These are phyloP conservation scores for Lactarius indigo DNA, from an alignment of 768 basidiomycete species.

Conservation along the genomic window DNA sequence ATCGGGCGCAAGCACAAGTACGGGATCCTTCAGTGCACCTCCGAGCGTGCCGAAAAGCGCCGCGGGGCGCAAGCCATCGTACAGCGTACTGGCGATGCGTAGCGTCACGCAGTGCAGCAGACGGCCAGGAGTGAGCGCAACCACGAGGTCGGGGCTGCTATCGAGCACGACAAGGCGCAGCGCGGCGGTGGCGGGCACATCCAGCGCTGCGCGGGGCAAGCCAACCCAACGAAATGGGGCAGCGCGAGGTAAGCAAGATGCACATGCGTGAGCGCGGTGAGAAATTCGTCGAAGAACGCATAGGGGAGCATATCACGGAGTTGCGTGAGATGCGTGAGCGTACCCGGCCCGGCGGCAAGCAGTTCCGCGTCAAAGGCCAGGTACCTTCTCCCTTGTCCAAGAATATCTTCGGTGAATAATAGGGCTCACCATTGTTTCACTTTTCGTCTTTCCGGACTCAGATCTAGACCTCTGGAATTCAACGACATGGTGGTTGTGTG, in stretches of 20 bases:
- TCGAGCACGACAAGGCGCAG: slow-evolving; percentile 27
- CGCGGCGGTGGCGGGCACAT: slow-evolving; percentile 17
- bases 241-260: slow-evolving; percentile 17
- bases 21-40: slow-evolving; percentile 19
- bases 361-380: slow-evolving; percentile 29
- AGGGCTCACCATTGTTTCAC: no score
- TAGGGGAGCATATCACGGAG: slow-evolving; percentile 27
- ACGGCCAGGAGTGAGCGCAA: slow-evolving; percentile 29
- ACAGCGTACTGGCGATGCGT: slow-evolving; percentile 32
- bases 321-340: slow-evolving; percentile 28
- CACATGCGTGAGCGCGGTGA: slow-evolving; percentile 27
- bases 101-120: slow-evolving; percentile 28
- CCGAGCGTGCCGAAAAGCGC: slow-evolving; percentile 30
- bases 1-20: slow-evolving; percentile 22
- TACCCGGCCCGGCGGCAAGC: slow-evolving; percentile 28
- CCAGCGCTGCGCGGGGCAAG: slow-evolving; percentile 5
- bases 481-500: no score
- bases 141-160: slow-evolving; percentile 29
- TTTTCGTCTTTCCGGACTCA: no score
- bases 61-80: slow-evolving; percentile 35
- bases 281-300: slow-evolving; percentile 28
- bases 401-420: no score
- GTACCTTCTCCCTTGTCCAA: no score
- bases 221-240: slow-evolving; percentile 11
- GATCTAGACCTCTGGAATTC: no score